Evolutionary conservation across 2,329 filamentous ascomycete genomes (phyloP), one percentile per base, ranked within the genome.

Genomic region (Colletotrichum cereale): DNA sequence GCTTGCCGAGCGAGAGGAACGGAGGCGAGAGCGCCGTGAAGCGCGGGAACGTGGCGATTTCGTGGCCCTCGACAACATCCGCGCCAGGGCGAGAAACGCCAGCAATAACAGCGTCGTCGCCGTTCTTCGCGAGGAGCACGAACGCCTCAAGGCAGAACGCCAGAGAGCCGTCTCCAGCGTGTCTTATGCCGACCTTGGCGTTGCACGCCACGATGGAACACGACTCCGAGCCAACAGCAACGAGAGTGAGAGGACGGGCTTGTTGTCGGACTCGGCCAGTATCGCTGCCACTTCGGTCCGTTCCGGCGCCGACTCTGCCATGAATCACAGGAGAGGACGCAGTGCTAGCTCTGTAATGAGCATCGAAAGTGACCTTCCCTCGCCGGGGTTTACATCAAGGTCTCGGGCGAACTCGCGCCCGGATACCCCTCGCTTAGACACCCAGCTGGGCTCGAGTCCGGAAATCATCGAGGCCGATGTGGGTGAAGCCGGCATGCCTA

Each of bases 181-280:
- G 24, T 90, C 90, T 53, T 96, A 96, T 76, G 92, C 88, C 12
- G 92, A 93, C 52, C 80, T 96, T 5, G 93, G 93, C 42, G 88
- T 95, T 18, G 93, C 92, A 0, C 86, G 92, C 55, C 92, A 93
- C 76, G 93, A 96, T 76, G 93, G 93, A 61, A 93, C 92, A 1
- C 86, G 93, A 56, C 82, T 96, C 36, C 87, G 93, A 38, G 92
- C 91, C 44, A 92, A 91, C 77, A 95, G 92, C 73, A 86, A 85
- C 24, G 93, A 95, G 75, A 93, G 91, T 76, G 92, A 96, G 78
- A 85, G 90, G 38, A 84, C 91, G 53, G 92, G 92, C 1, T 82
- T 96, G 11, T 85, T 96, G 16, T 92, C 91, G 42, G 91, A 92
- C 74, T 90, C 92, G 1, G 93, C 92, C 2, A 91, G 88, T 75